A percentile compares a stretch with the other conserved stretches of the same genome.
These are phyloP conservation scores for Tolypocladium endophyticum DNA, from an alignment of 2,329 filamentous ascomycete genomes.

Conservation along the genomic window DNA sequence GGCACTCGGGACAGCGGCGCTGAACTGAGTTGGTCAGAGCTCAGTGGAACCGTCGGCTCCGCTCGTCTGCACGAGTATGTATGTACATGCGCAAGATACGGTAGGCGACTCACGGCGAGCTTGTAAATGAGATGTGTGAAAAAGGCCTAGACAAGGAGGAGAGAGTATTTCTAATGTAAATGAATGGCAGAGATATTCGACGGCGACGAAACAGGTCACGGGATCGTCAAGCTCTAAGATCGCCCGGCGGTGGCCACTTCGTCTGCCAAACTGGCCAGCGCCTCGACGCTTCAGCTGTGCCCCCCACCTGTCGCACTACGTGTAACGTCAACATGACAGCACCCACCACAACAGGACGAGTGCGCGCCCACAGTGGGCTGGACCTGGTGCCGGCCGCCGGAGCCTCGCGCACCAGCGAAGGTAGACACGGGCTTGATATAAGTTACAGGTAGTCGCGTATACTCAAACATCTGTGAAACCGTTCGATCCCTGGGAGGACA, in stretches of 20 bases:
- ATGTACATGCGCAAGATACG: no score
- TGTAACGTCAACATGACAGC: constrained; percentile 1
- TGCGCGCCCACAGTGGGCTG: no score
- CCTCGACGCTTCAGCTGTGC: background rate
- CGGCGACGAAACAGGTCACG: background rate
- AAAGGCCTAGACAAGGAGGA: background rate
- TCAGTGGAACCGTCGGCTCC: background rate
- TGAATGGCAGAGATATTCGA: background rate
- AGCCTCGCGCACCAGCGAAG: background rate
- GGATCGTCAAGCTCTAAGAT: background rate
- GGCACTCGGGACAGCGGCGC: background rate
- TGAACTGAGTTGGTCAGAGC: no score
- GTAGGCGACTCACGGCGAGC: background rate
- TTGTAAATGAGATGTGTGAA: background rate
- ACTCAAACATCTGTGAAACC: no score
- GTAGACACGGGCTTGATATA: no score
- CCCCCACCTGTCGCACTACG: background rate
- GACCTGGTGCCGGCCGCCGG: background rate
- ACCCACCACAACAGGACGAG: background rate
- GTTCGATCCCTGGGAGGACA: no score
- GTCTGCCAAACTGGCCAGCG: background rate
- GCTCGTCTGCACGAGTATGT: no score
- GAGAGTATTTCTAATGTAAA: background rate
- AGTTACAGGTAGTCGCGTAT: no score
- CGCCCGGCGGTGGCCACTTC: background rate